phyloP scores from a whole-genome alignment of 2,329 filamentous ascomycete genomes.

The Epichloe baconii region DNA sequence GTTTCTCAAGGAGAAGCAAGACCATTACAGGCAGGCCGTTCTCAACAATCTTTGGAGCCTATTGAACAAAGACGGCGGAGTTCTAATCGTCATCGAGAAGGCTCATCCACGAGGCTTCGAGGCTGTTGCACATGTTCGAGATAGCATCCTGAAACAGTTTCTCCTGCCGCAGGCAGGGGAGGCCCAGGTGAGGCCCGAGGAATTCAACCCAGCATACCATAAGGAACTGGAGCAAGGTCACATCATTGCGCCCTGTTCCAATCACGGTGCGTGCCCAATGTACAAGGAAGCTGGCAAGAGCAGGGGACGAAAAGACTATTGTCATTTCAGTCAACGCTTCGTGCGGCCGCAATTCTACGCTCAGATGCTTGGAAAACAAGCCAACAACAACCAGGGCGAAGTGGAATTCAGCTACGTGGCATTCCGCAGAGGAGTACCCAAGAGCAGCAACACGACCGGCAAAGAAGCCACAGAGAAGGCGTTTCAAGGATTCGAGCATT shows the following conservation, averaged over 20 bases:
- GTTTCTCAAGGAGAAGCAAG: conserved; percentile 62
- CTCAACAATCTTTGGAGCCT: conserved; percentile 85
- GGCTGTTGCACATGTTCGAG: conserved; percentile 71
- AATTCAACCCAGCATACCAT: conserved; percentile 25
- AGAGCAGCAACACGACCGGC: conserved; percentile 28
- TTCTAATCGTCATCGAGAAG: conserved; percentile 82
- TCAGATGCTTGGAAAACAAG: conserved; percentile 52
- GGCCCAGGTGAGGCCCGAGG: conserved; percentile 18
- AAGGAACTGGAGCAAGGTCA: conserved; percentile 45
- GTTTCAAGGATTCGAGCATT: conserved; percentile 57
- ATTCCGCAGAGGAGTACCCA: conserved; percentile 57
- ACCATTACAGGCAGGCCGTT: conserved; percentile 62
- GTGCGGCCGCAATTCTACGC: conserved; percentile 75
- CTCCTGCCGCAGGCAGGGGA: conserved; percentile 40
- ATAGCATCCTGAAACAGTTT: conserved; percentile 63
- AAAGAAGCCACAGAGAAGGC: conserved; percentile 48
- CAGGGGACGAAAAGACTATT: conserved; percentile 73
- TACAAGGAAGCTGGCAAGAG: conserved; percentile 59
- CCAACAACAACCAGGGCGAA: conserved; percentile 83
- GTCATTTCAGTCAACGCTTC: conserved; percentile 81
- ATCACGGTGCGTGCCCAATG: conserved; percentile 81
- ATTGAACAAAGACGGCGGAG: conserved; percentile 69
- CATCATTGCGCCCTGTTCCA: conserved; percentile 71
- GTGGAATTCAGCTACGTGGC: conserved; percentile 83
- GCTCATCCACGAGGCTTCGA: conserved; percentile 87